A percentile compares a stretch with the other conserved stretches of the same genome.
Evolutionary conservation across 2,329 filamentous ascomycete species (phyloP).

Genomic region (Trichoderma atroviride): DNA sequence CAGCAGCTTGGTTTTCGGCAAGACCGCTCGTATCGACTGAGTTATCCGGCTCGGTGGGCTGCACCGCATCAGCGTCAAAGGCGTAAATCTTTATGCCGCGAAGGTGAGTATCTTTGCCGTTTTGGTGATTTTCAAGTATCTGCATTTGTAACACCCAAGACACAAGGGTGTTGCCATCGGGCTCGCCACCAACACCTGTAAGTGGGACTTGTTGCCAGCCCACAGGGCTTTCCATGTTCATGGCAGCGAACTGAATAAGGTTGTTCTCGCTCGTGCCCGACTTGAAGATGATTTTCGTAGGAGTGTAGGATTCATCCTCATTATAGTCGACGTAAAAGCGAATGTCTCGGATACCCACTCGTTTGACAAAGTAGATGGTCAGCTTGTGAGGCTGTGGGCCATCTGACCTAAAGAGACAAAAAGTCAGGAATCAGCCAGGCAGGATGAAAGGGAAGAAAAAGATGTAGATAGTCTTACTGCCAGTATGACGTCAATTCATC

Average conservation of each 20-base stretch:
- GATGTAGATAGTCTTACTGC: slow-evolving; percentile 60
- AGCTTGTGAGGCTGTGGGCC: slow-evolving; percentile 81
- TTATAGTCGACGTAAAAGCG: slow-evolving; percentile 89
- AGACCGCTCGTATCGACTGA: slow-evolving; percentile 35
- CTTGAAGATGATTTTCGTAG: slow-evolving; percentile 85
- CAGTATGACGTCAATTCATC: slow-evolving; percentile 75
- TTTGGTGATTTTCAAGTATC: slow-evolving; percentile 96
- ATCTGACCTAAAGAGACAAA: slow-evolving; percentile 61
- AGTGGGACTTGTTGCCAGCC: slow-evolving; percentile 89
- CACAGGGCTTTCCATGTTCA: slow-evolving; percentile 75
- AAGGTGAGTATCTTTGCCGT: slow-evolving; percentile 98
- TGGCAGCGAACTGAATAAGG: slow-evolving; percentile 81
- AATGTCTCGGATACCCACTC: slow-evolving; percentile 75
- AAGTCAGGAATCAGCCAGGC: not conserved
- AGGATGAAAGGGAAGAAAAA: not conserved
- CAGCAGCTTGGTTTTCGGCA: slow-evolving; percentile 18
- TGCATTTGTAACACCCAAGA: slow-evolving; percentile 89
- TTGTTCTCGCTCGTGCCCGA: slow-evolving; percentile 92
- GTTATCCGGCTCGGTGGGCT: slow-evolving; percentile 44
- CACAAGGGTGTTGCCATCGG: slow-evolving; percentile 73
- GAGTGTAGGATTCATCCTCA: slow-evolving; percentile 94
- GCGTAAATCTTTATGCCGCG: slow-evolving; percentile 86
- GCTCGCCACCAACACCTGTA: slow-evolving; percentile 56
- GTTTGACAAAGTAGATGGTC: slow-evolving; percentile 83
- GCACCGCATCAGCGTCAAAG: slow-evolving; percentile 53